Conservation (phyloP, 345 rosid species). For the Brassica incana region DNA sequence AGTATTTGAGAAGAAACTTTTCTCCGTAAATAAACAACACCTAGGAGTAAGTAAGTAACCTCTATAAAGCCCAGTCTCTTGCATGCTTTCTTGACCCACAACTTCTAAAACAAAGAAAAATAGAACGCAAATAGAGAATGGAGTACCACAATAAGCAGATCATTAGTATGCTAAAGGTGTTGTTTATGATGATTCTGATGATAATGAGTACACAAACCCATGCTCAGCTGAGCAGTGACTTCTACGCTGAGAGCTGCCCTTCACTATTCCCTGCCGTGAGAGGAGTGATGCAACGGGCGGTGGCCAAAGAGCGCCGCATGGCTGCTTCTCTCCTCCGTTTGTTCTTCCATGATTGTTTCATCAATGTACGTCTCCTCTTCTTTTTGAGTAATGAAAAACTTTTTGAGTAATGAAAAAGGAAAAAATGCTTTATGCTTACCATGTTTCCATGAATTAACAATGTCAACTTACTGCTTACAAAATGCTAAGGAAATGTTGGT, state of each 20-base stretch:
- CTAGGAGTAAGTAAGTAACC: constrained; percentile 7
- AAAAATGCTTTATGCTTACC: not conserved
- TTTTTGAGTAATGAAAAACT: not conserved
- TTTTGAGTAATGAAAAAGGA: too few species aligned
- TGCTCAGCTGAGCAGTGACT: constrained; percentile 59
- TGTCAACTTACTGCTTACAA: not conserved
- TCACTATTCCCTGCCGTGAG: constrained; percentile 49
- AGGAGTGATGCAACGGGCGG: constrained; percentile 49
- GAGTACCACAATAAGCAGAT: not conserved
- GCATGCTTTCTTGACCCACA: constrained; percentile 13
- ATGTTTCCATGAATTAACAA: constrained; percentile 15
- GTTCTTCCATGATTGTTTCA: constrained; percentile 90
- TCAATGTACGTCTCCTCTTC: constrained; percentile 51
- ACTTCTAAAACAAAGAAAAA: constrained; percentile 9
- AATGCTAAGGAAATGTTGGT: constrained; percentile 1
- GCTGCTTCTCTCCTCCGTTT: constrained; percentile 83
- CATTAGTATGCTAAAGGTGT: not conserved
- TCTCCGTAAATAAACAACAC: not conserved
- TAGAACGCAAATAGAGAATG: constrained; percentile 2
- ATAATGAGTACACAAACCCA: not conserved
- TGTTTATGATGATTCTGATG: constrained; percentile 3
- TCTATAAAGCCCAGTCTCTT: constrained; percentile 20
- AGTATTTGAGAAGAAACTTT: constrained; percentile 9
- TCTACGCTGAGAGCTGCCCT: constrained; percentile 65
- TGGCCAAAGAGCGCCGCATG: constrained; percentile 55